Evolutionary conservation across 2,329 filamentous ascomycete genomes (phyloP).

Genomic region (Ophioceras dolichostomum): DNA sequence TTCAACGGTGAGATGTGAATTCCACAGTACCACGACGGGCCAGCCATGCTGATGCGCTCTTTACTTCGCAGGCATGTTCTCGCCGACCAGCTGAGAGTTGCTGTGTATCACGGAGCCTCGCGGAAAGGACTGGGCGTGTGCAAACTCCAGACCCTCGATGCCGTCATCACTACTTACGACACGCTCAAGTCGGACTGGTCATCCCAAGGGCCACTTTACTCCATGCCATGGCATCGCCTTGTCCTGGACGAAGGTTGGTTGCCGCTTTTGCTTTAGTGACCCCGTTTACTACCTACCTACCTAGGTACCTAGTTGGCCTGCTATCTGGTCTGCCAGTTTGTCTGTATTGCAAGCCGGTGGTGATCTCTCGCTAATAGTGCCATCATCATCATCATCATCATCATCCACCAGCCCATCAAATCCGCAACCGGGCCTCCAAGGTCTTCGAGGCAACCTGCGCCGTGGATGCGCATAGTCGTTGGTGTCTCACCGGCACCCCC

Average conservation of each 20-base stretch:
- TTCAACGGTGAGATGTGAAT: too few species aligned
- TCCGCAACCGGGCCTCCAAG: background rate
- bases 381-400: background rate
- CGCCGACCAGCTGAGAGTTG: too few species aligned
- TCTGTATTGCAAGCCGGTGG: background rate
- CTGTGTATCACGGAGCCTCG: too few species aligned
- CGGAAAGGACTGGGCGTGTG: too few species aligned
- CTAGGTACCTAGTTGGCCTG: too few species aligned
- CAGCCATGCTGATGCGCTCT: too few species aligned
- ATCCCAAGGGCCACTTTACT: background rate
- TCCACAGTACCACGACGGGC: too few species aligned
- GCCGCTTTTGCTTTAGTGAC: too few species aligned
- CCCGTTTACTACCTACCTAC: too few species aligned
- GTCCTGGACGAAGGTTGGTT: background rate
- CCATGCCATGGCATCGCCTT: background rate
- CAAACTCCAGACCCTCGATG: too few species aligned
- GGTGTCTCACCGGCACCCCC: conserved; percentile 41
- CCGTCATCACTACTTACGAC: background rate
- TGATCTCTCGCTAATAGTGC: background rate
- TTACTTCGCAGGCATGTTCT: too few species aligned
- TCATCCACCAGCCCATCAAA: background rate
- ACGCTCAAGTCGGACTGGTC: background rate
- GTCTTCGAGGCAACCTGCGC: background rate
- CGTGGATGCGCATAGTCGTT: conserved; percentile 15
- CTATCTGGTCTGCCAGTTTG: too few species aligned